Base-by-base conservation (phyloP, 345 rosid species). In the Lepidium didymum region DNA sequence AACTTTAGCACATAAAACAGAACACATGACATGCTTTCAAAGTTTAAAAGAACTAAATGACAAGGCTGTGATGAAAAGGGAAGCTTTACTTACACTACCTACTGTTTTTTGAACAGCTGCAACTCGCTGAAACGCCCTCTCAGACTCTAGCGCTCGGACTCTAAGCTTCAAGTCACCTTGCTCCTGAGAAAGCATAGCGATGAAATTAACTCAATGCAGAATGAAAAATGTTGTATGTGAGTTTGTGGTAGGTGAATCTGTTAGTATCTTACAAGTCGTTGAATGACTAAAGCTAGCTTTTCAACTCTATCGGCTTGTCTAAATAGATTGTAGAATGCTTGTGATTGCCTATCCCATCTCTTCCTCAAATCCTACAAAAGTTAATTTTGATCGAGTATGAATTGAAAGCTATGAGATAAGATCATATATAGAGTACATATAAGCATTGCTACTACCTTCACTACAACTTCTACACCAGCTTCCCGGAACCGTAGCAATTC, bases 91-190 rank as follows among this genome's bases (percentile, higher is more conserved):
- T 70, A 90, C 98, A 78, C 87, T 88, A 73, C 98, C 98, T 9
- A 90, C 75, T 64, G 95, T 93, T 82, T 87, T 87, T 55, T 93
- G 98, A 77, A 90, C 98, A 56, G 89, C 73, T 23, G 96, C 96
- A 77, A 93, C 96, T 23, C 98, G 98, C 78, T 88, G 89, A 77
- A 93, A 93, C 56, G 97, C 89, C 75, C 98, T 84, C 81, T 93
- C 98, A 51, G 98, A 81, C 78, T 93, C 98, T 45, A 93, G 58
- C 6, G 98, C 74, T 69, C 98, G 84, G 54, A 93, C 98, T 49
- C 98, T 83, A 63, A 93, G 96, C 86, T 93, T 93, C 76, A 93
- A 69, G 81, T 93, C 98, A 64, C 97, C 98, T 90, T 93, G 97
- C 81, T 93, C 98, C 98, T 93, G 80, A 21, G 40, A 35, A 44